Conservation (phyloP, 169 alveolate species). For the Cryptosporidium canis region DNA sequence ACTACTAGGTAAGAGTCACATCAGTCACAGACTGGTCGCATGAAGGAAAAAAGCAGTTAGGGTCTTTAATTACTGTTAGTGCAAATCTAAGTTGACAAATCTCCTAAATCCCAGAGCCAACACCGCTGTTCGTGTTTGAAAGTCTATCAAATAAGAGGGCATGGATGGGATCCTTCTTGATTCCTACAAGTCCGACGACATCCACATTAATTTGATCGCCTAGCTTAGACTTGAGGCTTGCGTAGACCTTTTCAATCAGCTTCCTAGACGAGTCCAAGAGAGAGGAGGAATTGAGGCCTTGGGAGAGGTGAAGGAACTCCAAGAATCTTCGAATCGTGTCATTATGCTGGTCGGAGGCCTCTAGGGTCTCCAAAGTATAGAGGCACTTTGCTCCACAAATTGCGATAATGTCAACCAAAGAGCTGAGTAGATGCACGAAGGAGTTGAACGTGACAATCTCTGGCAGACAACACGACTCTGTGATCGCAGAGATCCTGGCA, state of each 20-base stretch:
- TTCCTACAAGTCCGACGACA: slow-evolving; percentile 59
- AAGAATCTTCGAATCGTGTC: slow-evolving; percentile 63
- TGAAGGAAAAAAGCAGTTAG: neutral
- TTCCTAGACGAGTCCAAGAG: slow-evolving; percentile 47
- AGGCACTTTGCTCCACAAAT: slow-evolving; percentile 60
- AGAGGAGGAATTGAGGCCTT: slow-evolving; percentile 49
- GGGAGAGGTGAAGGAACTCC: slow-evolving; percentile 65
- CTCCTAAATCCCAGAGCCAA: neutral
- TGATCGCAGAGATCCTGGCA: slow-evolving; percentile 17
- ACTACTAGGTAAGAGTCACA: neutral
- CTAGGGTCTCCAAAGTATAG: slow-evolving; percentile 39
- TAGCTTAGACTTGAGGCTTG: slow-evolving; percentile 53
- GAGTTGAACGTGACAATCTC: slow-evolving; percentile 50
- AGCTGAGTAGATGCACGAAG: slow-evolving; percentile 33
- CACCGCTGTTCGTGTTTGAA: slow-evolving; percentile 15
- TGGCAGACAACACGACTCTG: slow-evolving; percentile 66
- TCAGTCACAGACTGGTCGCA: neutral
- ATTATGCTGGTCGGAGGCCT: slow-evolving; percentile 59
- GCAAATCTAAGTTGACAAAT: neutral
- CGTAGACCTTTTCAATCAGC: slow-evolving; percentile 48
- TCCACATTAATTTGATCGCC: slow-evolving; percentile 72
- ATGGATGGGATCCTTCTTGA: slow-evolving; percentile 65
- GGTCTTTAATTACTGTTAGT: neutral
- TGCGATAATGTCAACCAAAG: slow-evolving; percentile 34
- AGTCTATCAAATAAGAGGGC: slow-evolving; percentile 55